Percentiles rank a stretch among this genome's conserved stretches.
These are phyloP conservation scores for Pythium brachiatum DNA, from an alignment of 352 stramenopile genomes.

Conservation along the genomic window DNA sequence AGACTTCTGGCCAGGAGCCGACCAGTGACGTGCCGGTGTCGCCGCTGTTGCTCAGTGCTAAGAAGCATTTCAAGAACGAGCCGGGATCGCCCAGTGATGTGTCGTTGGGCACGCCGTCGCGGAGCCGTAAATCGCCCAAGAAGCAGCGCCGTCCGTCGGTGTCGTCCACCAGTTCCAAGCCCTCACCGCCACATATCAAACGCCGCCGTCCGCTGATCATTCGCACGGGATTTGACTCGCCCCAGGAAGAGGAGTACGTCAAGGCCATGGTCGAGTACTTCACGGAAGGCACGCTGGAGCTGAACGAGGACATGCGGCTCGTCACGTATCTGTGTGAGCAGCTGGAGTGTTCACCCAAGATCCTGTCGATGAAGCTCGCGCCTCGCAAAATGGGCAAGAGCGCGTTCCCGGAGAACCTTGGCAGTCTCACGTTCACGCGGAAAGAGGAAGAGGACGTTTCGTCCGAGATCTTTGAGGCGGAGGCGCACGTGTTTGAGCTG, in stretches of 20 bases:
- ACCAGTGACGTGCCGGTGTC: not conserved
- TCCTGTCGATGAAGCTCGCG: slow-evolving; percentile 70
- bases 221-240: slow-evolving; percentile 66
- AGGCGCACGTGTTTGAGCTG: slow-evolving; percentile 45
- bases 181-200: slow-evolving; percentile 25
- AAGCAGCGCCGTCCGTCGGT: slow-evolving; percentile 13
- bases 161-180: slow-evolving; percentile 12
- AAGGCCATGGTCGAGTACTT: slow-evolving; percentile 65
- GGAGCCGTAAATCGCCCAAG: slow-evolving; percentile 20
- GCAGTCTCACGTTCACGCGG: slow-evolving; percentile 47
- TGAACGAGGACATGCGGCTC: slow-evolving; percentile 55
- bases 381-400: slow-evolving; percentile 44
- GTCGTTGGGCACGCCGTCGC: slow-evolving; percentile 9
- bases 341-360: slow-evolving; percentile 49
- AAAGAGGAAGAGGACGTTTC: slow-evolving; percentile 39
- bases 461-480: slow-evolving; percentile 49
- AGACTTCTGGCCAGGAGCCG: too few relatives aligned
- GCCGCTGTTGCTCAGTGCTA: slow-evolving; percentile 7
- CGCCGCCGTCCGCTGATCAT: slow-evolving; percentile 62
- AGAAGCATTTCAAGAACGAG: not conserved
- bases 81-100: not conserved
- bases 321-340: slow-evolving; percentile 59
- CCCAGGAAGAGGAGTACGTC: slow-evolving; percentile 61
- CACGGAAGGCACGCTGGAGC: slow-evolving; percentile 45
- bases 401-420: slow-evolving; percentile 60